Evolutionary conservation across 495 filamentous ascomycete genomes (phyloP), one percentile per base, ranked within the genome.

Genomic region (Penicillium ochrochloron): DNA sequence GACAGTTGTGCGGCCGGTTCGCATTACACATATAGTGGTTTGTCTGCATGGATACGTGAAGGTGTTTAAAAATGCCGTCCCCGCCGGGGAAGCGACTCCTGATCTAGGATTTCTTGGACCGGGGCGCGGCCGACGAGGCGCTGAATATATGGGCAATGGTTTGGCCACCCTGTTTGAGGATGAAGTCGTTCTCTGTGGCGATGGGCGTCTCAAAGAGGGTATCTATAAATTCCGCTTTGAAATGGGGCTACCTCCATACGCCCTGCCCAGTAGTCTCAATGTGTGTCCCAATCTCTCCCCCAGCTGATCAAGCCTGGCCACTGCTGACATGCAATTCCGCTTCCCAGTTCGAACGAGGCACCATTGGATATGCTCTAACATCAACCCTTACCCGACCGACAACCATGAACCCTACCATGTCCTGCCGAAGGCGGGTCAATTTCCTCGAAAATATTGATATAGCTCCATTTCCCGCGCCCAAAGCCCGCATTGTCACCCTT

Each of bases 181-280:
- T 70, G 93, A 99, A 73, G 82, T 90, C 61, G 89, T 94, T 17
- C 83, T 98, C 41, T 97, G 93, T 71, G 94, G 93, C 25, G 94
- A 97, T 61, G 94, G 95, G 5, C 86, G 90, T 66, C 82, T 98
- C 31, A 90, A 92, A 59, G 85, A 91, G 57, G 92, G 93, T 14
- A 83, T 90, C 55, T 99, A 97, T 72, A 90, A 95, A 69, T 99
- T 99, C 75, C 88, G 91, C 52, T 99, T 97, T 63, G 92, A 97
- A 72, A 84, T 97, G 71, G 81, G 89, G 35, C 85, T 90, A 60
- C 93, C 96, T 12, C 80, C 84, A n/a, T 88, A 90, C 67, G 85
- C 88, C 10, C 80, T 98, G 52, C 95, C 95, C 19, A 96, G 91
- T 76, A 97, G 94, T 76, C 92, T 99, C 69, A 93, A 95, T 78